These are phyloP conservation scores for Ottelia alismoides DNA, from an alignment of 106 monocot genomes.

Conservation along the genomic window DNA sequence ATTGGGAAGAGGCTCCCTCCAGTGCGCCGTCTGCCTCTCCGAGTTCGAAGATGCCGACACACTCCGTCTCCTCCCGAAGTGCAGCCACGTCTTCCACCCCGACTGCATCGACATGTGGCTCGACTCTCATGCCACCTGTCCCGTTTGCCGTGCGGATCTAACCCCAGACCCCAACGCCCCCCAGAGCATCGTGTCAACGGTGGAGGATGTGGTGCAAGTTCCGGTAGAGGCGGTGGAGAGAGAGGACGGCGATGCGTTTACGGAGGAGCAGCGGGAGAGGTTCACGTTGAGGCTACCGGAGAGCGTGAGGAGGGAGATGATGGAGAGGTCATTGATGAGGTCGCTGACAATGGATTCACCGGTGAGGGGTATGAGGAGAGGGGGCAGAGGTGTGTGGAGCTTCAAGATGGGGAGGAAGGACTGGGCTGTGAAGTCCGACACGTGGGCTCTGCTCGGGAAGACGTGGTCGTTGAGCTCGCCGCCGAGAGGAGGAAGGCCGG, in stretches of 20 bases:
- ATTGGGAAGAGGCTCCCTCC: conserved; percentile 51
- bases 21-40: conserved; percentile 86
- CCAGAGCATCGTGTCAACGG: not conserved
- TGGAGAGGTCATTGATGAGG: no score
- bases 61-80: conserved; percentile 70
- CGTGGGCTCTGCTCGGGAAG: no score
- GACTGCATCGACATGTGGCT: conserved; percentile 96
- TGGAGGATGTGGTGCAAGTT: not conserved
- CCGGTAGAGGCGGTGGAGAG: conserved; percentile 7
- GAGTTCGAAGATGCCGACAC: conserved; percentile 92
- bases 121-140: conserved; percentile 71
- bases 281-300: conserved; percentile 77
- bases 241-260: conserved; percentile 33
- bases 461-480: no score
- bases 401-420: no score
- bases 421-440: no score
- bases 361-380: no score
- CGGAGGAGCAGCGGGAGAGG: conserved; percentile 46
- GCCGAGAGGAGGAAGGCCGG: no score
- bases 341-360: no score
- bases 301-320: conserved; percentile 35
- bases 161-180: not conserved
- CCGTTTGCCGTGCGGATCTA: conserved; percentile 78
- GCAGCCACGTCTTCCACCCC: conserved; percentile 87
- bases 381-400: no score